These are phyloP conservation scores for Canavalia gladiata DNA, from an alignment of 306 rosid genomes.

Conservation along the genomic window DNA sequence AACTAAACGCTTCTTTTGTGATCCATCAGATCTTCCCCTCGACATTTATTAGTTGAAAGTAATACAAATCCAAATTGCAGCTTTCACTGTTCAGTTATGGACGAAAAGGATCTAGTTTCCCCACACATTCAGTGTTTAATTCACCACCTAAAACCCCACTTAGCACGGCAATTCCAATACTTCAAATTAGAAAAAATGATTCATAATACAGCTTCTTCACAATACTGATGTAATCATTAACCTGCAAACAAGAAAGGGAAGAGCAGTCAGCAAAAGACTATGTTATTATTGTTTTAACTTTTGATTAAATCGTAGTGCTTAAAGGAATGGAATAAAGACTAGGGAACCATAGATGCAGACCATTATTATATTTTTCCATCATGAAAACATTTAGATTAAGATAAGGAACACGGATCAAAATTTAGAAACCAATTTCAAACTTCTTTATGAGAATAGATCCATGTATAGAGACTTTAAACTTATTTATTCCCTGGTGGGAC, in stretches of 20 bases:
- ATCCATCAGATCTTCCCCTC: slow-evolving; percentile 89
- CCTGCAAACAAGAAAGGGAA: slow-evolving; percentile 56
- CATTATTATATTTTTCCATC: slow-evolving; percentile 22
- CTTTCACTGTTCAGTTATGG: slow-evolving; percentile 38
- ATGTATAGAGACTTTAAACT: background rate
- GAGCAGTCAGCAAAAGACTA: slow-evolving; percentile 39
- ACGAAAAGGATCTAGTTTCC: slow-evolving; percentile 48
- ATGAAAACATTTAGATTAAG: slow-evolving; percentile 19
- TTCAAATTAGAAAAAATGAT: slow-evolving; percentile 36
- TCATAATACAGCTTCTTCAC: slow-evolving; percentile 37
- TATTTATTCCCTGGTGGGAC: slow-evolving; percentile 6
- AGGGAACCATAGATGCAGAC: background rate
- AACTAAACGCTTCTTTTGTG: slow-evolving; percentile 79
- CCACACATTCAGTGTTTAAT: slow-evolving; percentile 45
- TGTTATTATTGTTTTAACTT: background rate
- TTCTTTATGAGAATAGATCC: slow-evolving; percentile 37
- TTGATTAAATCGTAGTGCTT: slow-evolving; percentile 15
- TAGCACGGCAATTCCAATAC: slow-evolving; percentile 8
- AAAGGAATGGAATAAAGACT: slow-evolving; percentile 14
- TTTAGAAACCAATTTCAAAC: slow-evolving; percentile 38
- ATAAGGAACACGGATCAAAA: background rate
- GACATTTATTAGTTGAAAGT: slow-evolving; percentile 59
- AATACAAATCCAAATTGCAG: slow-evolving; percentile 47
- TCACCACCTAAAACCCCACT: slow-evolving; percentile 27
- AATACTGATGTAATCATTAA: slow-evolving; percentile 14